A percentile compares a stretch with the other conserved stretches of the same genome.
Evolutionary conservation across 306 rosid species (phyloP).

Genomic region (Dryas drummondii): DNA sequence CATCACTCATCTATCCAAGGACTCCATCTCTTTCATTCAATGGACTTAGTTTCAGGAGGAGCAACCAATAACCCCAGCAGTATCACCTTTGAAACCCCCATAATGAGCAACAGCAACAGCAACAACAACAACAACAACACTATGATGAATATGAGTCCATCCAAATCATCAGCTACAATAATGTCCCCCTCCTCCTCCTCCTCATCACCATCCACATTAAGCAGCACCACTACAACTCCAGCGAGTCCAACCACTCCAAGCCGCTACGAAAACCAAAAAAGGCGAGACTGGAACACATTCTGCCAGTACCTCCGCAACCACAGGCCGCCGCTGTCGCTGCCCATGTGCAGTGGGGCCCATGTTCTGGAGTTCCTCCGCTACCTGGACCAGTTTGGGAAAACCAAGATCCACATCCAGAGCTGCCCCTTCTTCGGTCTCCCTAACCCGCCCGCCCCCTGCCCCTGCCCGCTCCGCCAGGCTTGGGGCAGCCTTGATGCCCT

Average conservation of each 20-base stretch:
- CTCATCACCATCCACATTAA: constrained; percentile 1
- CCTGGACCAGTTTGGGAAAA: constrained; percentile 90
- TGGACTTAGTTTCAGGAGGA: constrained; percentile 63
- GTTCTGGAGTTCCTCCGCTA: constrained; percentile 89
- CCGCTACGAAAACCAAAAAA: constrained; percentile 89
- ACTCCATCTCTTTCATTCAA: not conserved
- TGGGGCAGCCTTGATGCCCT: constrained; percentile 99
- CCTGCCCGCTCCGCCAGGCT: constrained; percentile 90
- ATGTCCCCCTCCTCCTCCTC: constrained; percentile 7
- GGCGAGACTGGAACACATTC: constrained; percentile 96
- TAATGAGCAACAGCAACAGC: not conserved
- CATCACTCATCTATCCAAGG: too few relatives aligned
- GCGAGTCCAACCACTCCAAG: constrained; percentile 44
- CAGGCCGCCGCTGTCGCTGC: constrained; percentile 59
- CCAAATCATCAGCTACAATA: too few relatives aligned
- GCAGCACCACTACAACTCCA: not conserved
- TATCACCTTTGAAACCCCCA: constrained; percentile 8
- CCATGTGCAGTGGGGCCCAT: constrained; percentile 70
- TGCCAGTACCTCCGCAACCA: constrained; percentile 88
- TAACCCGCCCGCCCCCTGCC: constrained; percentile 84
- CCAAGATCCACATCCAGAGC: constrained; percentile 76
- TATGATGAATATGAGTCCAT: not conserved
- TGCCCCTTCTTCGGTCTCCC: constrained; percentile 88
- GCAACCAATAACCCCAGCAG: constrained; percentile 28
- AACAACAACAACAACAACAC: not conserved